Percentiles rank a stretch among this genome's conserved stretches.
Conservation (phyloP, 306 rosid species). For the Arachis hypogaea region DNA sequence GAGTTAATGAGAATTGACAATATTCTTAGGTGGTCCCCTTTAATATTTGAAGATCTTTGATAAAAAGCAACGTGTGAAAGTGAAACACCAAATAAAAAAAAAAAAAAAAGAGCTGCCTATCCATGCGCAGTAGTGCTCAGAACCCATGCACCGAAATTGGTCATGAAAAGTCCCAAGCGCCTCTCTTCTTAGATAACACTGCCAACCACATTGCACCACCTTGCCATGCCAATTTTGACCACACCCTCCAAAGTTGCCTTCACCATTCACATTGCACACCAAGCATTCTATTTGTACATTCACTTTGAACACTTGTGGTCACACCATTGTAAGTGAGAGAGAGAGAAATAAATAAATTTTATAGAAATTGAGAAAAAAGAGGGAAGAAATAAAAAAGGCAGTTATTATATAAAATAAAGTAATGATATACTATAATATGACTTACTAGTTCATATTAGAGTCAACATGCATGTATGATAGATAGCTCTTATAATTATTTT, state of each 20-base stretch:
- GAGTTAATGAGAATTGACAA: conserved; percentile 36
- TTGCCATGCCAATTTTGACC: neutral
- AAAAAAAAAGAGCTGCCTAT: neutral
- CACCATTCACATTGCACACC: conserved; percentile 23
- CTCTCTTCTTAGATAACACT: neutral
- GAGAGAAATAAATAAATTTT: too few relatives aligned
- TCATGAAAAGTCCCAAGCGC: conserved; percentile 3
- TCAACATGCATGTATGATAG: too few relatives aligned
- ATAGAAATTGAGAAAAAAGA: too few relatives aligned
- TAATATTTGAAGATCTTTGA: conserved; percentile 38
- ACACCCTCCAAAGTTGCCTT: neutral
- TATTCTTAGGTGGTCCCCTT: conserved; percentile 36
- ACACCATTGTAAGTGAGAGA: too few relatives aligned
- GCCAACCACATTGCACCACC: conserved; percentile 22
- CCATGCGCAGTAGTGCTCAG: conserved; percentile 46
- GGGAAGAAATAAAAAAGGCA: too few relatives aligned
- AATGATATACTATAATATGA: too few relatives aligned
- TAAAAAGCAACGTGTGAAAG: conserved; percentile 44
- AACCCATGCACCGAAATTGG: conserved; percentile 43
- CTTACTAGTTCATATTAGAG: too few relatives aligned
- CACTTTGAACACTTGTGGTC: too few relatives aligned
- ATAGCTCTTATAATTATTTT: too few relatives aligned
- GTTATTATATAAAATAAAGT: too few relatives aligned
- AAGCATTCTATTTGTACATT: too few relatives aligned
- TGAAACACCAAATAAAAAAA: neutral